Conservation (phyloP, 2,329 filamentous ascomycete genomes). For the Aschersonia sp. region DNA sequence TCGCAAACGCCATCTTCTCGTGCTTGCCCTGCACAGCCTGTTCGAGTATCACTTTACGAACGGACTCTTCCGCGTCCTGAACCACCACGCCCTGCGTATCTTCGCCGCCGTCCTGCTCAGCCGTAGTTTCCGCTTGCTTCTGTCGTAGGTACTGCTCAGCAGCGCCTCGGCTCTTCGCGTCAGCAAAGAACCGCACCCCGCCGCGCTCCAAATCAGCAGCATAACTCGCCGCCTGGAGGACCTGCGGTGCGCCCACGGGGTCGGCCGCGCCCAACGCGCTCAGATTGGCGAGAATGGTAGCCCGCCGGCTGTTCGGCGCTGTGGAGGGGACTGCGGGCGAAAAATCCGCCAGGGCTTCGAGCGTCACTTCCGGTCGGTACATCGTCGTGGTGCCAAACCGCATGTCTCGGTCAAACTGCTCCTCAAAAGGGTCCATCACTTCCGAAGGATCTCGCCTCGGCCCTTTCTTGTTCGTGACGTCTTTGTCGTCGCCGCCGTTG, state of each 20-base stretch:
- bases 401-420: constrained; percentile 19
- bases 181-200: constrained; percentile 18
- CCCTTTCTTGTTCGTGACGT: not conserved
- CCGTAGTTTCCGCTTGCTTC: constrained; percentile 8
- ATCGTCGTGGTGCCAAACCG: constrained; percentile 17
- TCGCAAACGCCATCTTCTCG: constrained; percentile 18
- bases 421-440: constrained; percentile 16
- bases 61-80: constrained; percentile 16
- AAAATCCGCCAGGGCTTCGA: constrained; percentile 15
- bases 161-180: constrained; percentile 12
- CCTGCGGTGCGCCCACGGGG: constrained; percentile 15
- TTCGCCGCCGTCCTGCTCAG: not conserved
- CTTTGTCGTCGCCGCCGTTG: constrained; percentile 8
- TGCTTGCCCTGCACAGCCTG: constrained; percentile 20
- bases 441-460: constrained; percentile 9
- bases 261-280: constrained; percentile 20
- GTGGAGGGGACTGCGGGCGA: constrained; percentile 15
- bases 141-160: constrained; percentile 16
- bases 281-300: constrained; percentile 21
- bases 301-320: constrained; percentile 11
- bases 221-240: constrained; percentile 14
- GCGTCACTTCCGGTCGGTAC: constrained; percentile 19
- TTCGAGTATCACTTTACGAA: constrained; percentile 18
- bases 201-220: constrained; percentile 15
- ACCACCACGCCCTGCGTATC: constrained; percentile 9